These are phyloP conservation scores for Penicillium longicatenatum DNA, from an alignment of 495 filamentous ascomycete genomes.

Conservation along the genomic window DNA sequence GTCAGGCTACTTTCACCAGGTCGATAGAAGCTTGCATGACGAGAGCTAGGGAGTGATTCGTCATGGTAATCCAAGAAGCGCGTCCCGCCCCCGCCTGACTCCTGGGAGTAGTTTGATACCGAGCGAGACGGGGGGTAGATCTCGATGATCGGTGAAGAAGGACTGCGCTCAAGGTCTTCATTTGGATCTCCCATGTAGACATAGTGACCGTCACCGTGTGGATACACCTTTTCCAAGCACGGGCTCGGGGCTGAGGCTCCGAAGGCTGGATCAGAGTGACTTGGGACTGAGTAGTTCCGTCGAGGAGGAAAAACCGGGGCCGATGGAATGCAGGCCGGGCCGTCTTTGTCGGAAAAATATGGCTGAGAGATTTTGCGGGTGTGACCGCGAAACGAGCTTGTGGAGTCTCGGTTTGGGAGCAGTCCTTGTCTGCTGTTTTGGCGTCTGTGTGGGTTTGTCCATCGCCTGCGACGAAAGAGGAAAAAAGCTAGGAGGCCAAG, in stretches of 20 bases:
- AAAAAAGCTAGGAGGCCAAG: slow-evolving; percentile 24
- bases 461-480: slow-evolving; percentile 26
- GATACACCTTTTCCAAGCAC: slow-evolving; percentile 10
- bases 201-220: neutral
- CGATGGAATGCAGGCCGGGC: neutral
- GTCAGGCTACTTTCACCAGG: slow-evolving; percentile 26
- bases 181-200: neutral
- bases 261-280: neutral
- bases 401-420: slow-evolving; percentile 17
- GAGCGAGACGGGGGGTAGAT: slow-evolving; percentile 17
- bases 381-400: slow-evolving; percentile 9
- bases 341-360: neutral
- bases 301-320: slow-evolving; percentile 6
- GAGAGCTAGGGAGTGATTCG: neutral
- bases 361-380: slow-evolving; percentile 11
- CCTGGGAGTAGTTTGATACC: slow-evolving; percentile 25
- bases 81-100: slow-evolving; percentile 11
- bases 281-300: slow-evolving; percentile 4
- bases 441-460: slow-evolving; percentile 2
- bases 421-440: slow-evolving; percentile 21
- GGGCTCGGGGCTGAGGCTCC: slow-evolving; percentile 11
- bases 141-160: slow-evolving; percentile 10
- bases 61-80: slow-evolving; percentile 7
- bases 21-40: slow-evolving; percentile 14
- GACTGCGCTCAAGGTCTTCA: slow-evolving; percentile 12